Conservation (phyloP, 2,329 filamentous ascomycete genomes). For the Colletotrichum chlorophyti region DNA sequence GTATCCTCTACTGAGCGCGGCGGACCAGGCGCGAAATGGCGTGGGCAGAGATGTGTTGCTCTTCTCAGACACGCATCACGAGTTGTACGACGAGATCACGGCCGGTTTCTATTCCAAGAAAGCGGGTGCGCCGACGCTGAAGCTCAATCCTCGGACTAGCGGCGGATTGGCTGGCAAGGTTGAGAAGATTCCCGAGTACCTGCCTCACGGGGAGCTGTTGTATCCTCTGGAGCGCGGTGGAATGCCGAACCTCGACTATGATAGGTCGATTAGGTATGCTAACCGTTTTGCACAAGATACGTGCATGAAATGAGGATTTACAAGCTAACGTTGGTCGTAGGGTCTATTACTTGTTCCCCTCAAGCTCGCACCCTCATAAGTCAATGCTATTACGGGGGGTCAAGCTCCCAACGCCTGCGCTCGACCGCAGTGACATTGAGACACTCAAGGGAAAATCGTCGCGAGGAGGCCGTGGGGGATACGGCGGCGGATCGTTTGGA, state of each 20-base stretch:
- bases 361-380: constrained; percentile 77
- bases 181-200: constrained; percentile 81
- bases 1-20: constrained; percentile 79
- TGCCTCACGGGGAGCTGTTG: constrained; percentile 81
- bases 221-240: constrained; percentile 77
- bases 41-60: constrained; percentile 83
- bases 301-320: too few species aligned
- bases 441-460: constrained; percentile 71
- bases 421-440: constrained; percentile 80
- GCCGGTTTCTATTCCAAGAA: constrained; percentile 93
- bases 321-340: constrained; percentile 53
- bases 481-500: constrained; percentile 70
- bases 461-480: constrained; percentile 71
- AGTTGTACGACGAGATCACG: constrained; percentile 83
- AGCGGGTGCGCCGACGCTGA: constrained; percentile 69
- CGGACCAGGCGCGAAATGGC: constrained; percentile 80
- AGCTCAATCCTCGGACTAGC: constrained; percentile 76
- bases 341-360: constrained; percentile 85
- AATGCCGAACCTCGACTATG: constrained; percentile 81
- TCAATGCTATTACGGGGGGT: constrained; percentile 92
- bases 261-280: constrained; percentile 82
- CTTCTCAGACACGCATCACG: constrained; percentile 80
- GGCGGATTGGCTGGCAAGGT: constrained; percentile 82
- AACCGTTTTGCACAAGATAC: too few species aligned
- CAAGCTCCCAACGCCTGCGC: constrained; percentile 72